These are phyloP conservation scores for Colletotrichum euphorbiae DNA, from an alignment of 2,329 filamentous ascomycete species.

Conservation along the genomic window DNA sequence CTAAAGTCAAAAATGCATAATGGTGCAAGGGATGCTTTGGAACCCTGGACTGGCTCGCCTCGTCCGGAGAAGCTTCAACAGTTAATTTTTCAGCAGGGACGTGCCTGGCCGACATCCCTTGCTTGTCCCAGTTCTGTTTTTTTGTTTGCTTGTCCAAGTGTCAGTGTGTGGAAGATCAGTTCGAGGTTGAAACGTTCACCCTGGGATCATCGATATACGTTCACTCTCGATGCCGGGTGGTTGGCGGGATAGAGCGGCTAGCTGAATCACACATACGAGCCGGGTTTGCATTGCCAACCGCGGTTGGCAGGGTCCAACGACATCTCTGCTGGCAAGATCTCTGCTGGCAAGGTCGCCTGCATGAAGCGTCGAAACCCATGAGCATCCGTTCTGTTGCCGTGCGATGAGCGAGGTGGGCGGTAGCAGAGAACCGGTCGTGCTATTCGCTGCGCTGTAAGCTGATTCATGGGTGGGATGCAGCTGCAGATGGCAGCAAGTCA, in stretches of 20 bases:
- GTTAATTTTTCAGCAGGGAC: conserved; percentile 18
- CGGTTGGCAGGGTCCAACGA: conserved; percentile 3
- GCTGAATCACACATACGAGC: conserved; percentile 5
- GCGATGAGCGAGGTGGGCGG: neutral
- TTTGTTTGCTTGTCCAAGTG: conserved; percentile 30
- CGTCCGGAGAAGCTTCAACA: conserved; percentile 27
- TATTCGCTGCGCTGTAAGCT: neutral
- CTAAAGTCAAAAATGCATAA: no score
- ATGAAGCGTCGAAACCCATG: no score
- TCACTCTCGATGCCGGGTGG: neutral
- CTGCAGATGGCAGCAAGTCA: neutral
- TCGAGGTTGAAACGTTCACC: conserved; percentile 40
- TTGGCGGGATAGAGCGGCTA: neutral
- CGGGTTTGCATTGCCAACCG: neutral
- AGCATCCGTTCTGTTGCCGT: neutral
- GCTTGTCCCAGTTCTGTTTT: conserved; percentile 9
- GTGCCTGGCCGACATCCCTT: neutral
- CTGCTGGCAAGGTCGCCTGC: neutral
- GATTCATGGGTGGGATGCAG: conserved; percentile 16
- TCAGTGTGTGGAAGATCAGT: conserved; percentile 25
- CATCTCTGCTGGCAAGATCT: neutral
- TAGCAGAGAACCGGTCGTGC: neutral
- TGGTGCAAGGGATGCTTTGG: no score
- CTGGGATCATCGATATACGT: conserved; percentile 37
- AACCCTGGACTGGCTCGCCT: no score